Conservation (phyloP, 2,329 filamentous ascomycete species). For the Colletotrichum tanaceti region DNA sequence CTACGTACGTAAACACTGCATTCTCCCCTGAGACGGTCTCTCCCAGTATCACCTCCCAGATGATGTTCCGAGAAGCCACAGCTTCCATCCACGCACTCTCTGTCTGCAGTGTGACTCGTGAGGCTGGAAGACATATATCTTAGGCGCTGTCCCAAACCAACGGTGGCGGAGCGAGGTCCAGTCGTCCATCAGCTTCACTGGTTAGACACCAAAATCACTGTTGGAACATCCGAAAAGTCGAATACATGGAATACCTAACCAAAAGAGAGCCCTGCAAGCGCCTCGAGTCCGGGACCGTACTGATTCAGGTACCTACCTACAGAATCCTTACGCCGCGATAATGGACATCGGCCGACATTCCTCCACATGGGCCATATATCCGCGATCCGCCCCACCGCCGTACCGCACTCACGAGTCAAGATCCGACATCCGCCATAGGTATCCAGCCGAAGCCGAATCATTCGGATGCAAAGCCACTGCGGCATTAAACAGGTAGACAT, state of each 20-base stretch:
- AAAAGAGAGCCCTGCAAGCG: neutral
- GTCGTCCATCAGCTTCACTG: neutral
- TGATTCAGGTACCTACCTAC: too few relatives aligned
- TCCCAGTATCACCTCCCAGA: neutral
- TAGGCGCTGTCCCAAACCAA: neutral
- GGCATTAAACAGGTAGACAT: neutral
- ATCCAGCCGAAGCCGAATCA: too few relatives aligned
- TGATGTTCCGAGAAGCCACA: neutral
- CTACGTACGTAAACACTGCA: too few relatives aligned
- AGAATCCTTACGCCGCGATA: neutral
- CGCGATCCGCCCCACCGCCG: slow-evolving; percentile 1
- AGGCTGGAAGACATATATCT: neutral
- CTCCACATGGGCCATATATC: neutral
- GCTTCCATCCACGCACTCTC: neutral
- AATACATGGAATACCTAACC: neutral
- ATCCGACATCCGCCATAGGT: neutral
- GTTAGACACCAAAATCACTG: neutral
- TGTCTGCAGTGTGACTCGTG: too few relatives aligned
- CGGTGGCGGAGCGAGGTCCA: neutral
- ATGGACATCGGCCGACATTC: neutral
- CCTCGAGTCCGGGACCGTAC: too few relatives aligned
- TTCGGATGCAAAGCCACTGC: neutral
- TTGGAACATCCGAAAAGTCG: neutral
- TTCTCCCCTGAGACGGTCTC: neutral
- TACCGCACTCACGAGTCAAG: slow-evolving; percentile 17